Evolutionary conservation across 2,329 filamentous ascomycete species (phyloP), one percentile per base, ranked within the genome.

Genomic region (Penicillium sp.): DNA sequence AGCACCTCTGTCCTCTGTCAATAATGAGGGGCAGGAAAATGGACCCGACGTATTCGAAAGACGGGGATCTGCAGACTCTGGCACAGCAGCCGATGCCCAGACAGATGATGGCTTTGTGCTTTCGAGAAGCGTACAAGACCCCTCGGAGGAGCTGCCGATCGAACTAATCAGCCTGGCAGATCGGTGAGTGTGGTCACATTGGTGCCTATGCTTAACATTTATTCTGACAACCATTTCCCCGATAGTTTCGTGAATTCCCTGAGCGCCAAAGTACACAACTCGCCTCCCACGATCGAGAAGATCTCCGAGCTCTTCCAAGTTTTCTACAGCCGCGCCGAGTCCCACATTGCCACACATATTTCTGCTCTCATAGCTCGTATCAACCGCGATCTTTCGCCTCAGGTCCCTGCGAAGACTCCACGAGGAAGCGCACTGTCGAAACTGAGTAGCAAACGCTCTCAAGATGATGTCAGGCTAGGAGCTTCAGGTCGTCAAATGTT

Each of bases 151-250:
- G 69, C 85, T 99, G 42, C 94, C 94, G 15, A 94, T 97, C 68
- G 94, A 99, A 81, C 85, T 99, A 58, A 84, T 94, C 58, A 94
- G 91, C 74, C 79, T 97, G 71, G 91, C 89, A 21, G 93, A 97
- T 75, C 90, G 90, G 91, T 92, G 79, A 60, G 73, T 64, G 41
- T 33, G 48, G 27, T 29, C 13, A 27, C 43, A 35, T 13, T 17
- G 19, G 31, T n/a, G 13, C 35, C 8, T 38, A 51, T 21, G 33
- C 23, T 45, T 48, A 36, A 17, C 10, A 9, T 39, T 31, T 33
- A 55, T 49, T 44, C 53, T 59, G 15, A 48, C 21, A 47, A 9
- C 23, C n/a, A 15, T 38, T 50, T 35, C 8, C 10, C 31, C 27
- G 39, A 45, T 69, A 94, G 91, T 70, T 99, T 99, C 72, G 88